phyloP scores from a whole-genome alignment of 768 basidiomycete genomes.

The Boletus patriciae region DNA sequence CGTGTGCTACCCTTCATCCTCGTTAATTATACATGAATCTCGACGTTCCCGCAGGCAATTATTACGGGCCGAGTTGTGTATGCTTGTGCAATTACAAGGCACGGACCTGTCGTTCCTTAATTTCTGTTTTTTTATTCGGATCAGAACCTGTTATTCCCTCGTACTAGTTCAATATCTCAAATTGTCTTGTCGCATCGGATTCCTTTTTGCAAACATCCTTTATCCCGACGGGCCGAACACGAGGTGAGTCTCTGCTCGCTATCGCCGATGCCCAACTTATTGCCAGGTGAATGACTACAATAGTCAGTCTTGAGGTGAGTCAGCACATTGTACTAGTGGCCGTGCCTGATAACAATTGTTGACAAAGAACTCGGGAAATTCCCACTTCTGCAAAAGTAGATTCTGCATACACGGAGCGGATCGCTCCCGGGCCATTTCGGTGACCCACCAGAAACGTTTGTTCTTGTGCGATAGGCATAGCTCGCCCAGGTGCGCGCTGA shows the following conservation, averaged over 20 bases:
- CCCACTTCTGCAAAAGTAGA: neutral
- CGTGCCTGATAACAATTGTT: neutral
- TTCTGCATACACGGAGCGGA: neutral
- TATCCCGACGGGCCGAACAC: neutral
- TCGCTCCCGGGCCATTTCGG: neutral
- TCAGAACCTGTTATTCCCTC: neutral
- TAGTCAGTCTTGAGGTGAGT: slow-evolving; percentile 11
- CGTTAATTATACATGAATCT: slow-evolving; percentile 14
- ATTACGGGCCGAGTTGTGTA: slow-evolving; percentile 13
- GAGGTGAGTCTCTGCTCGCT: slow-evolving; percentile 14
- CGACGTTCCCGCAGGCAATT: slow-evolving; percentile 20
- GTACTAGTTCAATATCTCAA: slow-evolving; percentile 14
- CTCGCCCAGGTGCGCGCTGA: neutral
- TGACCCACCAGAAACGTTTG: neutral
- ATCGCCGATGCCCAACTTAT: neutral
- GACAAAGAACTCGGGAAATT: slow-evolving; percentile 5
- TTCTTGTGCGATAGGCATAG: neutral
- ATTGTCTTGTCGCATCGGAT: neutral
- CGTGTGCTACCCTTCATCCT: slow-evolving; percentile 9
- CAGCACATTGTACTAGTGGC: slow-evolving; percentile 1
- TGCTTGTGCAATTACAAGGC: slow-evolving; percentile 13
- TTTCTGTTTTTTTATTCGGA: slow-evolving; percentile 8
- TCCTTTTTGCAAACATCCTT: neutral
- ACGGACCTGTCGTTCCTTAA: slow-evolving; percentile 15
- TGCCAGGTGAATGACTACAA: neutral